These are phyloP conservation scores for Handroanthus guayacan DNA, from an alignment of 257 asterid species.

Conservation along the genomic window DNA sequence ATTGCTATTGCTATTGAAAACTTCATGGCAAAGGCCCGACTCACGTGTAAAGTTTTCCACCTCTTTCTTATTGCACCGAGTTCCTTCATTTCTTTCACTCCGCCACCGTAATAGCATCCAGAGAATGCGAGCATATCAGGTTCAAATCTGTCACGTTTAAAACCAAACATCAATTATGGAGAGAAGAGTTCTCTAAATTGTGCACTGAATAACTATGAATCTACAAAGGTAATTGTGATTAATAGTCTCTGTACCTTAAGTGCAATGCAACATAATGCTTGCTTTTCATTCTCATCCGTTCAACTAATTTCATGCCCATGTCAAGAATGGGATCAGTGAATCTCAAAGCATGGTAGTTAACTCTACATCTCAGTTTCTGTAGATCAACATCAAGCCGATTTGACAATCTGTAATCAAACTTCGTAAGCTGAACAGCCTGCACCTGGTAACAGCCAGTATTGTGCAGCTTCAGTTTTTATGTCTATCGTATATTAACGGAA, in stretches of 20 bases:
- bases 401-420: conserved; percentile 80
- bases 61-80: conserved; percentile 64
- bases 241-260: conserved; percentile 56
- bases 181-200: background rate
- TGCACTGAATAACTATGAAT: background rate
- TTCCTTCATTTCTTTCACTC: conserved; percentile 60
- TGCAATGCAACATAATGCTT: conserved; percentile 69
- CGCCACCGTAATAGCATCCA: conserved; percentile 82
- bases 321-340: conserved; percentile 66
- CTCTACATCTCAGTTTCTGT: conserved; percentile 84
- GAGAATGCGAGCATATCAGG: conserved; percentile 92
- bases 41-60: conserved; percentile 76
- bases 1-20: background rate
- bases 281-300: conserved; percentile 69
- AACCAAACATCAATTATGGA: background rate
- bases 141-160: conserved; percentile 59
- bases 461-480: conserved; percentile 25
- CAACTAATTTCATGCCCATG: conserved; percentile 66
- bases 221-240: background rate
- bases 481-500: background rate
- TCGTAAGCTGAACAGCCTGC: conserved; percentile 75
- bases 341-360: conserved; percentile 74
- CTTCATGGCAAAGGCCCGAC: conserved; percentile 25
- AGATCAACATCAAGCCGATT: conserved; percentile 56
- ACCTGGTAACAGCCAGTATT: conserved; percentile 43